phyloP scores from a whole-genome alignment of 2,329 filamentous ascomycete genomes.

The Alternaria panax region DNA sequence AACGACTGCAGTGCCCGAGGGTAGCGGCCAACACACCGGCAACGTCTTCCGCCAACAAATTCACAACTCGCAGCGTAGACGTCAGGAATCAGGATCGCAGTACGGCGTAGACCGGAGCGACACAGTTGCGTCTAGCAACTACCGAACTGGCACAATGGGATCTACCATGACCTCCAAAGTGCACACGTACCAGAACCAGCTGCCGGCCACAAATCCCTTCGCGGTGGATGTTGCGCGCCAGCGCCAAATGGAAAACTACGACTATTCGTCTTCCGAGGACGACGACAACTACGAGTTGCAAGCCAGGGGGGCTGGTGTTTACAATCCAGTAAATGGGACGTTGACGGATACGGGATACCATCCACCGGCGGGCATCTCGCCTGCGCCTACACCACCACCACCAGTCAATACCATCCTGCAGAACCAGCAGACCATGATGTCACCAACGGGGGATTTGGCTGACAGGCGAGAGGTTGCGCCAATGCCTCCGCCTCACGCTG shows the following conservation, averaged over 20 bases:
- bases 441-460: conserved; percentile 39
- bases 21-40: conserved; percentile 26
- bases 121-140: conserved; percentile 40
- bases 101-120: conserved; percentile 43
- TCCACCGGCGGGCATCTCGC: conserved; percentile 37
- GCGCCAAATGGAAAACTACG: conserved; percentile 45
- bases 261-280: conserved; percentile 51
- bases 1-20: conserved; percentile 26
- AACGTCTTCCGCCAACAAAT: conserved; percentile 53
- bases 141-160: conserved; percentile 32
- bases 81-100: conserved; percentile 35
- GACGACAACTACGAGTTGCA: conserved; percentile 49
- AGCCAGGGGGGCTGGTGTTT: conserved; percentile 28
- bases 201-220: conserved; percentile 46
- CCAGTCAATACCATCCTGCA: conserved; percentile 22
- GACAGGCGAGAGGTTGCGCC: conserved; percentile 36
- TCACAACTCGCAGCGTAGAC: conserved; percentile 45
- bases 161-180: conserved; percentile 42
- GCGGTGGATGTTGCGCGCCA: conserved; percentile 31
- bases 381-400: conserved; percentile 44
- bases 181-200: conserved; percentile 42
- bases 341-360: conserved; percentile 49
- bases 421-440: conserved; percentile 19
- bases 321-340: conserved; percentile 44
- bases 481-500: conserved; percentile 40